These are phyloP conservation scores for Neofusicoccum umdonicola DNA, from an alignment of 2,329 filamentous ascomycete genomes.

Conservation along the genomic window DNA sequence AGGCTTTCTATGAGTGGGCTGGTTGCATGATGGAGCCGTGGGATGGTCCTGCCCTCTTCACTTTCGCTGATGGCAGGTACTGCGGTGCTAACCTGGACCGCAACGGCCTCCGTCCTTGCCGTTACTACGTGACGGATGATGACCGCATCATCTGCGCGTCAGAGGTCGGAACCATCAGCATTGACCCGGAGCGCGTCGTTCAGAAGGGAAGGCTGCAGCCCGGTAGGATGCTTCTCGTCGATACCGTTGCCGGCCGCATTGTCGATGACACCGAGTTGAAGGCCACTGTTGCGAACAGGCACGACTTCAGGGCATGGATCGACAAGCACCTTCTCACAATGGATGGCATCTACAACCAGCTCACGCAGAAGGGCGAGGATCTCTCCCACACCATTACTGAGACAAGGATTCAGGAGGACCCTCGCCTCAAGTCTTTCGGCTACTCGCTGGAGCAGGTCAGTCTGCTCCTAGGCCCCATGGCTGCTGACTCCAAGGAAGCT, in stretches of 20 bases:
- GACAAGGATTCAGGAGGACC: constrained; percentile 75
- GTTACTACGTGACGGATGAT: constrained; percentile 95
- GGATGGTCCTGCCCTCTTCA: constrained; percentile 96
- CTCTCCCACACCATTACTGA: constrained; percentile 67
- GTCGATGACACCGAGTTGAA: constrained; percentile 94
- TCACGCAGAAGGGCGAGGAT: constrained; percentile 59
- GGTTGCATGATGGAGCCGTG: constrained; percentile 99
- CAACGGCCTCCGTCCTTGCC: constrained; percentile 91
- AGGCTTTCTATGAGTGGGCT: constrained; percentile 97
- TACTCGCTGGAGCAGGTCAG: constrained; percentile 96
- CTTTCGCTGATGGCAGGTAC: constrained; percentile 93
- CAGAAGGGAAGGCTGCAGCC: constrained; percentile 93
- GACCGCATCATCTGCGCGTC: constrained; percentile 97
- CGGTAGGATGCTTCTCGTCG: constrained; percentile 92
- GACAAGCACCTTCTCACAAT: constrained; percentile 81
- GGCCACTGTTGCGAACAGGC: constrained; percentile 77
- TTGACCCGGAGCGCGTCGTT: constrained; percentile 85
- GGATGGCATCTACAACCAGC: constrained; percentile 66
- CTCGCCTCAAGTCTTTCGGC: constrained; percentile 79
- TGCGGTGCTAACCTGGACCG: constrained; percentile 96
- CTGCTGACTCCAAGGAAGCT: constrained; percentile 94
- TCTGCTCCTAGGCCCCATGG: constrained; percentile 89
- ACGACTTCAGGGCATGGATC: constrained; percentile 87
- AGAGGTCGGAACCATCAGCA: constrained; percentile 88
- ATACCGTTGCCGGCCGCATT: constrained; percentile 85